Evolutionary conservation across 306 rosid species (phyloP), one percentile per base, ranked within the genome.

Genomic region (Glycine soja): DNA sequence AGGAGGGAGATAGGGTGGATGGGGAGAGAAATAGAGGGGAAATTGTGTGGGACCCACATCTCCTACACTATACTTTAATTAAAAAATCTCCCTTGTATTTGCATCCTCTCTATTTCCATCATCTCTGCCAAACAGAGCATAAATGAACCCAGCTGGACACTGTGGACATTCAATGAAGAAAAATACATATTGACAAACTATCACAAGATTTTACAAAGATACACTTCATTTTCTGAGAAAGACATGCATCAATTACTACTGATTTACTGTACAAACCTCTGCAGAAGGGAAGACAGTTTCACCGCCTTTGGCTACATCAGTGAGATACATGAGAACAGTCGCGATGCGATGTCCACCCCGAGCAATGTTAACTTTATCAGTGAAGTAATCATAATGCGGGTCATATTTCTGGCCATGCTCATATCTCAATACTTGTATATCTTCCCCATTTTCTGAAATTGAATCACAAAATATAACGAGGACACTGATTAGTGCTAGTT

Each of bases 321-420:
- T 84, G 64, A 96, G 99, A 84, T 96, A 96, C 99, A 96, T 87
- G 5, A 96, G 99, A 80, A 96, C 98, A 57, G 99, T 96, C 5
- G 91, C 99, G 14, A 84, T 0, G 58, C 99, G 93, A 75, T 96
- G 99, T 81, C 99, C 99, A 73, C 99, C 98, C 66, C 92, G 94
- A 18, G 73, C 97, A 74, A 96, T 92, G 79, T 96, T 96, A 74
- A 96, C 95, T 88, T 92, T 85, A 86, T 96, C 99, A 18, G 84
- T 51, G 72, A 96, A 96, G 93, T 90, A 96, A 87, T 96, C 99
- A 38, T 85, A 87, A 84, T 96, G 99, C 1, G 92, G 94, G 54
- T 93, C 98, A 64, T 96, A 96, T 88, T 90, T 96, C 92, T 96
- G 99, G 45, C 99, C 99, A 78, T 87, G 93, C 84, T 96, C 99